These are phyloP conservation scores for Annona squamosa DNA, from an alignment of 164 flowering plant species.

Conservation along the genomic window DNA sequence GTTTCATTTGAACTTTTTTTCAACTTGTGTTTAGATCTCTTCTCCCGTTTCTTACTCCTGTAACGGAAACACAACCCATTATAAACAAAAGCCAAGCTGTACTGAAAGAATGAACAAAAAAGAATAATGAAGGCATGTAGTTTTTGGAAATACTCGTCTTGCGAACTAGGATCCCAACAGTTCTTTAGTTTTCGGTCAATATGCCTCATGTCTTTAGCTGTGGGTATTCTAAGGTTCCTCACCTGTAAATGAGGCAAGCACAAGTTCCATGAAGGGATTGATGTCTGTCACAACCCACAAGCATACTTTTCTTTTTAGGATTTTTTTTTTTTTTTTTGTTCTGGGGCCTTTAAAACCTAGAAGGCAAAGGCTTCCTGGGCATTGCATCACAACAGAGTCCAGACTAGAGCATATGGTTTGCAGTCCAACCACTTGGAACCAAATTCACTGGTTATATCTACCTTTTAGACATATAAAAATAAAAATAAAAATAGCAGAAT, in stretches of 20 bases:
- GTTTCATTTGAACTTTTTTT: conserved; percentile 35
- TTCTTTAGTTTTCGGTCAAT: conserved; percentile 82
- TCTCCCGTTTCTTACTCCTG: conserved; percentile 59
- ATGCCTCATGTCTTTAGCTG: conserved; percentile 87
- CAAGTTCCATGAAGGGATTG: not conserved
- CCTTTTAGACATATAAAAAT: no score
- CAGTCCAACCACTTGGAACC: no score
- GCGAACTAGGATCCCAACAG: conserved; percentile 76
- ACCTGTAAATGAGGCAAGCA: conserved; percentile 31
- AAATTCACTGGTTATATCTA: no score
- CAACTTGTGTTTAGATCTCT: conserved; percentile 79
- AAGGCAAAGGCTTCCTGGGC: no score
- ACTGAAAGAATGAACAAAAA: not conserved
- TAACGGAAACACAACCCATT: not conserved
- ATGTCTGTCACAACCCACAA: no score
- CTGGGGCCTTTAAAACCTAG: no score
- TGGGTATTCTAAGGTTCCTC: conserved; percentile 44
- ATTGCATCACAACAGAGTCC: no score
- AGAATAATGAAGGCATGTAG: not conserved
- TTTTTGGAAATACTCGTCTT: conserved; percentile 52
- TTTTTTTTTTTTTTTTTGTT: no score
- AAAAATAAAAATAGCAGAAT: no score
- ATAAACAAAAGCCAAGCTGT: not conserved
- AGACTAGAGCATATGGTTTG: no score
- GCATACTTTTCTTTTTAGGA: no score